Base-by-base conservation (phyloP, 1,139 yeast genomes). In the Taiozyma onychis region DNA sequence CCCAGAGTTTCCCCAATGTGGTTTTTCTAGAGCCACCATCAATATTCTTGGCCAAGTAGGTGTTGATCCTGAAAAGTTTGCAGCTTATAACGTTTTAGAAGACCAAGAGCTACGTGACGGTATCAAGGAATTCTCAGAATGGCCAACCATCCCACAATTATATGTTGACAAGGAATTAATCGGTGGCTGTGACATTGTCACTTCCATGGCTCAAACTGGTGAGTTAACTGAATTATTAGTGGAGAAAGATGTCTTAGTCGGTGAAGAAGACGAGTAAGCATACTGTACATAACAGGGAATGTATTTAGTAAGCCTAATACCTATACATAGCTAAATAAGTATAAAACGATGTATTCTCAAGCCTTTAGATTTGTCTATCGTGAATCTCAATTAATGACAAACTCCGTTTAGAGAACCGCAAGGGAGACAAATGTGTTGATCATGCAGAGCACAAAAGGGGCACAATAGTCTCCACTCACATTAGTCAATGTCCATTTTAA, bases 1-100 rank as follows among this genome's bases (percentile, higher is more conserved):
- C 1, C 99, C 99, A 1, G 97, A 91, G 64, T 89, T 88, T 52
- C 99, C 99, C 32, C 96, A 90, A 63, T 95, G 99, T 75, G 99
- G 99, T 1, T 95, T 95, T 65, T 90, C 97, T 7, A 81, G 97
- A 64, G 96, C 96, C 48, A 88, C 97, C 18, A 91, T 95, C 59
- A 95, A 89, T 66, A 80, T 90, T 46, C 77, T 95, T 56, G 98
- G 99, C 21, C 95, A 90, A 67, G 96, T 91, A 67, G 99, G 99
- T 51, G 98, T 95, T 34, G 97, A 95, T 68, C 99, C 99, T 6
- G 79, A 74, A 45, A 91, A 93, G 69, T 91, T 95, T 70, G 97
- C 98, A 45, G 99, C 99, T 39, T 95, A 87, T 71, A 93, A 95
- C 64, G 99, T 95, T 0, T 75, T 95, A 58, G 99, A 93, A 69